Evolutionary conservation across 805 yeast species (phyloP).

Genomic region (Tetrapisispora phaffii): DNA sequence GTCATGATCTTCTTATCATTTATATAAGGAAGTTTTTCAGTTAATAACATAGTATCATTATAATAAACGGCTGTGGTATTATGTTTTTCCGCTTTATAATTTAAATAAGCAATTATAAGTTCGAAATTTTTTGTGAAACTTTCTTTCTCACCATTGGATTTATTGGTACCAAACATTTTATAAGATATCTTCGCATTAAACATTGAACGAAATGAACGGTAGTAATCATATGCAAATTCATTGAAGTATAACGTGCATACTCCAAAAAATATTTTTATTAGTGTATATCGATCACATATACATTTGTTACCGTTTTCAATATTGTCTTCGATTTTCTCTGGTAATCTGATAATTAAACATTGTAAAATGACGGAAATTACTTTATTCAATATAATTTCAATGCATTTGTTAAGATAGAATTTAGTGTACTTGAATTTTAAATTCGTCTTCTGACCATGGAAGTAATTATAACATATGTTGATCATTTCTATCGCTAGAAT

Average conservation of each 20-base stretch:
- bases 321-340: constrained; percentile 4
- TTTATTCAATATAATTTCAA: constrained; percentile 21
- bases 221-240: constrained; percentile 24
- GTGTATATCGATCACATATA: constrained; percentile 5
- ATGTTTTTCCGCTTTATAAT: constrained; percentile 11
- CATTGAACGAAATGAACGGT: constrained; percentile 24
- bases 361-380: constrained; percentile 20
- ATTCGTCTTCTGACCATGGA: constrained; percentile 8
- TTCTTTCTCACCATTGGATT: constrained; percentile 1
- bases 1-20: neutral
- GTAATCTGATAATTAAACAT: constrained; percentile 17
- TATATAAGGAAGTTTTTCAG: neutral
- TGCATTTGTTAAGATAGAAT: constrained; percentile 22
- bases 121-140: constrained; percentile 8
- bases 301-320: constrained; percentile 9
- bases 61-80: neutral
- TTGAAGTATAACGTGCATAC: constrained; percentile 24
- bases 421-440: constrained; percentile 12
- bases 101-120: constrained; percentile 19
- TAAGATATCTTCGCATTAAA: constrained; percentile 23
- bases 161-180: constrained; percentile 18
- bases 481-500: constrained; percentile 15
- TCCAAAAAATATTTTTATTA: constrained; percentile 2
- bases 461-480: constrained; percentile 13
- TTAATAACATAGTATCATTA: neutral